Evolutionary conservation across 176 grass and related monocot genomes (phyloP), one percentile per base, ranked within the genome.

Genomic region (Musa acuminata): DNA sequence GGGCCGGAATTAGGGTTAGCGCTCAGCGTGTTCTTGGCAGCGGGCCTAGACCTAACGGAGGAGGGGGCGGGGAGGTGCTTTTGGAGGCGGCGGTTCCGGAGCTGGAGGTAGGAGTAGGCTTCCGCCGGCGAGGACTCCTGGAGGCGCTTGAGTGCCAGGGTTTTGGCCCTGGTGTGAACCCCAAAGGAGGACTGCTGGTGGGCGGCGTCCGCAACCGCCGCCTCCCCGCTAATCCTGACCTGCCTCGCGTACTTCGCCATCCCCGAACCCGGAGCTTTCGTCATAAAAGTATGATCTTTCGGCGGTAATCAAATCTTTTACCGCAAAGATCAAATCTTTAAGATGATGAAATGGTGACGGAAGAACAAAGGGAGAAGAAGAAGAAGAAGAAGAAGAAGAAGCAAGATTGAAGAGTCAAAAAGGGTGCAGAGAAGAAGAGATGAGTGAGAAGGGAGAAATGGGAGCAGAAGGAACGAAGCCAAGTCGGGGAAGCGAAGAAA

Each of bases 41-140:
- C 13, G 64, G 27, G 43, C n/a, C 55, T 65, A 59, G 55, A 62
- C 75, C 55, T 74, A 1, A 75, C 55, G 17, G 72, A 49, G 29
- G 48, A 50, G 67, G 16, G 16, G 7, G 35, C 1, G 12, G 12
- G 55, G 17, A 74, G 57, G 2, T 20, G 52, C 69, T 78, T 86
- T 62, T 82, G 59, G 52, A 86, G 76, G 22, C 84, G 84, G 51
- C 84, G 84, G 69, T 62, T 79, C 9, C 84, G 84, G 29, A 86
- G 84, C 63, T 86, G 73, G 75, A 86, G 79, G 79, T 78, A 86
- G 58, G 75, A 78, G 13, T 58, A 74, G 24, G 78, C 20, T 19
- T 66, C 64, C 22, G 6, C 72, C 53, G 78, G 35, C 52, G 59
- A 35, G 35, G 72, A 58, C 62, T 49, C 69, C 71, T 68, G 80